Evolutionary conservation across 1,284 basidiomycete genomes (phyloP).

Genomic region (Rhizoctonia solani): DNA sequence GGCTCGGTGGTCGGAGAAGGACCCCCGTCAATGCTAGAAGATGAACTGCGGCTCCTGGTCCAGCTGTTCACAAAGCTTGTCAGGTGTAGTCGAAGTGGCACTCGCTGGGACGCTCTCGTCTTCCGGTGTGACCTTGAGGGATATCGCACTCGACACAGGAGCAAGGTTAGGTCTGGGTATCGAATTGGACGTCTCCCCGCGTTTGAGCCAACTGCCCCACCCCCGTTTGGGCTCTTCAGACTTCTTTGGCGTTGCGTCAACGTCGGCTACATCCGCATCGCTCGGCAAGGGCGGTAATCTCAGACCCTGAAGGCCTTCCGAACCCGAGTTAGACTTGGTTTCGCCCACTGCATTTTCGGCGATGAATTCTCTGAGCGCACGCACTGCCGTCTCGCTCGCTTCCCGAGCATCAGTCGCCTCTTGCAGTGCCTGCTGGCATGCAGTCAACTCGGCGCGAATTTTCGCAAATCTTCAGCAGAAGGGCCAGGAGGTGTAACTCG

Average conservation of each 20-base stretch:
- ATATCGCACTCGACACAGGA: not conserved
- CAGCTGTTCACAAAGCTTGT: conserved; percentile 26
- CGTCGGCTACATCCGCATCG: conserved; percentile 53
- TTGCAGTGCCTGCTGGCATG: conserved; percentile 64
- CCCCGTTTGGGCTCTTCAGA: conserved; percentile 41
- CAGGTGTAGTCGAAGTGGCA: conserved; percentile 15
- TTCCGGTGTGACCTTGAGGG: conserved; percentile 11
- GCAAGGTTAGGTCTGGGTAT: not conserved
- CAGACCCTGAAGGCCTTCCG: conserved; percentile 43
- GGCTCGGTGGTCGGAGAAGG: not conserved
- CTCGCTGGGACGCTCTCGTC: not conserved
- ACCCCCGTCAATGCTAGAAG: not conserved
- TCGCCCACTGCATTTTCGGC: conserved; percentile 67
- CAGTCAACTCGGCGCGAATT: conserved; percentile 69
- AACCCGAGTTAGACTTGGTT: conserved; percentile 39
- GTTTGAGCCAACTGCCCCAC: conserved; percentile 38
- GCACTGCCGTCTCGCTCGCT: conserved; percentile 84
- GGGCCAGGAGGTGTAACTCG: conserved; percentile 6
- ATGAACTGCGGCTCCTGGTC: not conserved
- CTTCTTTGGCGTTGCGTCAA: conserved; percentile 25
- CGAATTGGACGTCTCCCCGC: not conserved
- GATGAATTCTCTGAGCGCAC: conserved; percentile 83
- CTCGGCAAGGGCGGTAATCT: conserved; percentile 63
- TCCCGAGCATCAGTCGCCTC: conserved; percentile 83
- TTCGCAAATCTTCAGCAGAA: conserved; percentile 53